phyloP scores from a whole-genome alignment of 2,329 filamentous ascomycete species.

The Hymenoscyphus occultus region DNA sequence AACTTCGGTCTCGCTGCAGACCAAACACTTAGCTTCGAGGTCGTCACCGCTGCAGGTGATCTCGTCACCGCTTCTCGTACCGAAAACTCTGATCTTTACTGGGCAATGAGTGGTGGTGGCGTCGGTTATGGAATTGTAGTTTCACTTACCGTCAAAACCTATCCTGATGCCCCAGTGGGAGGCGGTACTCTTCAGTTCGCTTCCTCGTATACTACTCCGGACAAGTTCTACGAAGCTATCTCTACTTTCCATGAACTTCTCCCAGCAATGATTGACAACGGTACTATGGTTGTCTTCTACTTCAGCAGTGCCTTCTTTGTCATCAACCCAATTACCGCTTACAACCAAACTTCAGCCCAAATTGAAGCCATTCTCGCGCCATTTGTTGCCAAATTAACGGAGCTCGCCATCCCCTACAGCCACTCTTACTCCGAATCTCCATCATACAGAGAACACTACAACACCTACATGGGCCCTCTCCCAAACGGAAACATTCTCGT shows the following conservation, averaged over 20 bases:
- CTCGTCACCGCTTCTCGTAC: conserved; percentile 46
- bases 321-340: conserved; percentile 47
- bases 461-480: conserved; percentile 34
- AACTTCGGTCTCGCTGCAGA: conserved; percentile 58
- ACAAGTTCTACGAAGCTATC: conserved; percentile 50
- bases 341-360: conserved; percentile 43
- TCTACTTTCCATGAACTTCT: conserved; percentile 44
- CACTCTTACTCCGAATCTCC: conserved; percentile 24
- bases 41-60: conserved; percentile 51
- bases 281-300: conserved; percentile 48
- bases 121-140: conserved; percentile 57
- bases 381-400: conserved; percentile 42
- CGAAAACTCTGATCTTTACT: conserved; percentile 57
- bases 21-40: conserved; percentile 54
- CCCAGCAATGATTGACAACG: conserved; percentile 47
- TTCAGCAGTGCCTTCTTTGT: conserved; percentile 47
- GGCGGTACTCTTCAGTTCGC: conserved; percentile 46
- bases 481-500: conserved; percentile 31
- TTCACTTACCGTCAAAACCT: conserved; percentile 52
- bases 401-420: conserved; percentile 37
- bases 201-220: conserved; percentile 34
- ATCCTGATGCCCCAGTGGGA: conserved; percentile 43
- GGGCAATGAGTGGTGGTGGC: conserved; percentile 58
- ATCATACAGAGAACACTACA: conserved; percentile 33
- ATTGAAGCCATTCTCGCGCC: conserved; percentile 46